Conservation (phyloP, 371 early-diverging fungal species). For the Rhizopus arrhizus region DNA sequence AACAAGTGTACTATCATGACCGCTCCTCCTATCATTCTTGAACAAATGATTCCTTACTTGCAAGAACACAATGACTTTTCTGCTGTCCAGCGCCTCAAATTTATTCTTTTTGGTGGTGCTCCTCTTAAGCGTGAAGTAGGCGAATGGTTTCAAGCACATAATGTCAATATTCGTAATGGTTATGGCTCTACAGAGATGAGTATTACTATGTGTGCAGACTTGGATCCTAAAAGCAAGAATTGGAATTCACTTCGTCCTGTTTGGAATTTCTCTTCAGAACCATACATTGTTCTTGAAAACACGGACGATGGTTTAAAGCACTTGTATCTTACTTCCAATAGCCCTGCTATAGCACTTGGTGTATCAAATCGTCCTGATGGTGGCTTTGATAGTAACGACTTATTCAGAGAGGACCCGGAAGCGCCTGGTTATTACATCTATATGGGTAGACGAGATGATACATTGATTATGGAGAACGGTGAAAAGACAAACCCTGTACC, state of each 20-base stretch:
- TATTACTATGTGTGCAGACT: background rate
- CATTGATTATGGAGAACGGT: constrained; percentile 42
- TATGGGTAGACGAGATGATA: constrained; percentile 40
- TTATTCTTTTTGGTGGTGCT: constrained; percentile 10
- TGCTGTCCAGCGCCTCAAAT: background rate
- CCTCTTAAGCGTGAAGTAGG: constrained; percentile 13
- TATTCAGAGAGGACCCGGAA: constrained; percentile 22
- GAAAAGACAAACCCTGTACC: constrained; percentile 49
- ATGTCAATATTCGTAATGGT: constrained; percentile 15
- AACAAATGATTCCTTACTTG: constrained; percentile 9
- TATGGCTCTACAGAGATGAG: constrained; percentile 12
- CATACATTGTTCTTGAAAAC: constrained; percentile 1
- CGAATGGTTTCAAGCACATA: constrained; percentile 6
- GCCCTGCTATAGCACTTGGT: constrained; percentile 20
- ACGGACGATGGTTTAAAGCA: background rate
- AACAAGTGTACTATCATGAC: constrained; percentile 9
- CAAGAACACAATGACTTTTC: constrained; percentile 4
- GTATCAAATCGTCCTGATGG: constrained; percentile 32
- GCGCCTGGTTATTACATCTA: constrained; percentile 25
- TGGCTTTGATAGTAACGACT: constrained; percentile 36
- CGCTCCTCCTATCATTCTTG: constrained; percentile 13
- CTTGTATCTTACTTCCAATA: background rate
- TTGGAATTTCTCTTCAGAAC: background rate
- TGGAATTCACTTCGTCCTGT: constrained; percentile 4
- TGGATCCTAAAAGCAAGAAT: constrained; percentile 8